Base-by-base conservation (phyloP, 2,329 filamentous ascomycete genomes). In the Alternaria solani region DNA sequence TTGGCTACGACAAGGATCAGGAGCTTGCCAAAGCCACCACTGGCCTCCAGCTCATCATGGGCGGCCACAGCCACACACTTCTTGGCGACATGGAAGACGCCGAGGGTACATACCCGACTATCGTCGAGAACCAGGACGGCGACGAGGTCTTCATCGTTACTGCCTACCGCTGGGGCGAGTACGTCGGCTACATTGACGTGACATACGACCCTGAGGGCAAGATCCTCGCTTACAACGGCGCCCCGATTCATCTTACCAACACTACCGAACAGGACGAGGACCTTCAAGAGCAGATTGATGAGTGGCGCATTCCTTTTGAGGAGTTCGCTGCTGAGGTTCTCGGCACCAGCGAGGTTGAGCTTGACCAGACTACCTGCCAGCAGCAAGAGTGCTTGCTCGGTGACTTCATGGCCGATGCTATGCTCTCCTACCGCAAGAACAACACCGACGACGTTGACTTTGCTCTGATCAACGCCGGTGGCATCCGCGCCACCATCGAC, bases 131-230 rank as follows among this genome's bases (percentile, higher is more conserved):
- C 73, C 75, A 81, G 62, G 84, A 87, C 51, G 88, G 87, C 44
- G 85, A 90, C 34, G 88, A 90, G 68, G 88, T 90, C 51, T 90
- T 90, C 70, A 84, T 90, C 68, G 88, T 91, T 18, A 89, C 87
- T 7, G 85, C 88, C 2, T 90, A 88, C 71, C 84, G 87, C 63
- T 90, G 88, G 88, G 88, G 88, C 52, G 87, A 90, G 77, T 90
- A 90, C 57, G 76, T 90, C 2, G 88, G 88, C 58, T 88, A 88
- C 73, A 90, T 90, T 65, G 87, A 89, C 63, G 83, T 90, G 7
- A 87, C 86, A 1, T 90, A 88, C 68, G 87, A 89, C 66, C 64
- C 80, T 4, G 78, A 85, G 2, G 88, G 88, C 72, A 87, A 85
- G 73, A 84, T 89, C 16, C 81, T 90, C 6, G 83, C 82, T 4